Conservation (phyloP, 2,329 filamentous ascomycete genomes). For the Fusarium sp. region DNA sequence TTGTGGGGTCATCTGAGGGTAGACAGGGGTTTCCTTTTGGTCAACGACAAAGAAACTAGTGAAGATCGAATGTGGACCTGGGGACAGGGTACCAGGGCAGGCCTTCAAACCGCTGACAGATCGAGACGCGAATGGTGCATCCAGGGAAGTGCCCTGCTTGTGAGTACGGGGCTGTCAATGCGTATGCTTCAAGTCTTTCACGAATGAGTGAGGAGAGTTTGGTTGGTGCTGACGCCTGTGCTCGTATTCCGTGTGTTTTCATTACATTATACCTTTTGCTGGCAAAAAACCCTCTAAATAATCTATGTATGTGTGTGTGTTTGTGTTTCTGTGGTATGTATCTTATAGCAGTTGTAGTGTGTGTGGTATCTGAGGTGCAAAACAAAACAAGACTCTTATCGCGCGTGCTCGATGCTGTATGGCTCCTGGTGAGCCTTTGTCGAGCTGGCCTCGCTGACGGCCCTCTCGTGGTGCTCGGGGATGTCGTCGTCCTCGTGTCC, state of each 20-base stretch:
- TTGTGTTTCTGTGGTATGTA: neutral
- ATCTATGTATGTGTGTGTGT: neutral
- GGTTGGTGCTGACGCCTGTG: neutral
- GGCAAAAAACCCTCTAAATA: constrained; percentile 7
- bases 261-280: constrained; percentile 31
- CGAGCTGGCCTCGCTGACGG: constrained; percentile 43
- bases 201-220: constrained; percentile 1
- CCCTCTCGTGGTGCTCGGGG: constrained; percentile 42
- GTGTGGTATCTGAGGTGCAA: neutral
- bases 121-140: constrained; percentile 3
- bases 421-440: constrained; percentile 31
- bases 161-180: constrained; percentile 11
- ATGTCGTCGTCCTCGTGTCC: constrained; percentile 28
- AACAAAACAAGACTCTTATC: constrained; percentile 13
- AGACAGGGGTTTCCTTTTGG: constrained; percentile 1
- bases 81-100: neutral
- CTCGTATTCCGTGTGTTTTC: constrained; percentile 19
- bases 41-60: constrained; percentile 8
- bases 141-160: constrained; percentile 14
- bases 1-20: constrained; percentile 17
- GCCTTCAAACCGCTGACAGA: constrained; percentile 19
- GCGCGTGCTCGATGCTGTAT: constrained; percentile 37
- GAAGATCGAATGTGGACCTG: constrained; percentile 27
- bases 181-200: constrained; percentile 18
- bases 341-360: neutral